Conservation (phyloP, 768 basidiomycete genomes). For the Clathrus columnatus region DNA sequence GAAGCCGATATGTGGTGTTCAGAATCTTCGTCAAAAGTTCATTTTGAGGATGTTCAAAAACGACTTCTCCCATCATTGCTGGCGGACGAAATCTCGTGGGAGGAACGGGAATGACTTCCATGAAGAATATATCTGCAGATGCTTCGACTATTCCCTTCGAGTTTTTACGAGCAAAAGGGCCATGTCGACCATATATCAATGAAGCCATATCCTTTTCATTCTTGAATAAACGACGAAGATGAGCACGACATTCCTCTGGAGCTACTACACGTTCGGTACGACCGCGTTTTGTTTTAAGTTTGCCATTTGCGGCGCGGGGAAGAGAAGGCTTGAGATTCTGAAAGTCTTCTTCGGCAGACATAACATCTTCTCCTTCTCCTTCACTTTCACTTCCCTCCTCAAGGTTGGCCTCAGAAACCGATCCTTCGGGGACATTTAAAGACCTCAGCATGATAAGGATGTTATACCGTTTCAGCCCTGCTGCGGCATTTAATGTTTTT, state of each 20-base stretch:
- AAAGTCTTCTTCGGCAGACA: constrained; percentile 42
- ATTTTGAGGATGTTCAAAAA: constrained; percentile 97
- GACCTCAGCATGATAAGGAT: constrained; percentile 36
- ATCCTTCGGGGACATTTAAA: background rate
- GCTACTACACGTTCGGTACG: constrained; percentile 86
- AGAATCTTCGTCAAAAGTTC: constrained; percentile 77
- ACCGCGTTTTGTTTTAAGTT: constrained; percentile 65
- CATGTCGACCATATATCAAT: constrained; percentile 88
- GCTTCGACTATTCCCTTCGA: constrained; percentile 55
- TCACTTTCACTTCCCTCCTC: constrained; percentile 26
- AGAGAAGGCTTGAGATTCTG: constrained; percentile 28
- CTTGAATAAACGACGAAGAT: constrained; percentile 78
- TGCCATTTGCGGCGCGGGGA: constrained; percentile 69
- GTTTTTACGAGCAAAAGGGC: constrained; percentile 61
- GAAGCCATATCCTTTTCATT: constrained; percentile 80
- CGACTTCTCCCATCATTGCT: constrained; percentile 78
- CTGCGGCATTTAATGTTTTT: constrained; percentile 46
- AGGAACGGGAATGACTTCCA: constrained; percentile 84
- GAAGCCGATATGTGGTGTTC: constrained; percentile 67
- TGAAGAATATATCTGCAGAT: constrained; percentile 94
- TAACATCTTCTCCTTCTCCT: constrained; percentile 35
- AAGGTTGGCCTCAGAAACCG: constrained; percentile 12
- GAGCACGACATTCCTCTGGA: constrained; percentile 89
- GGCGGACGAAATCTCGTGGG: constrained; percentile 96
- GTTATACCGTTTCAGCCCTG: constrained; percentile 60